Conservation (phyloP, 2,329 filamentous ascomycete species). For the Colletotrichum sp. region DNA sequence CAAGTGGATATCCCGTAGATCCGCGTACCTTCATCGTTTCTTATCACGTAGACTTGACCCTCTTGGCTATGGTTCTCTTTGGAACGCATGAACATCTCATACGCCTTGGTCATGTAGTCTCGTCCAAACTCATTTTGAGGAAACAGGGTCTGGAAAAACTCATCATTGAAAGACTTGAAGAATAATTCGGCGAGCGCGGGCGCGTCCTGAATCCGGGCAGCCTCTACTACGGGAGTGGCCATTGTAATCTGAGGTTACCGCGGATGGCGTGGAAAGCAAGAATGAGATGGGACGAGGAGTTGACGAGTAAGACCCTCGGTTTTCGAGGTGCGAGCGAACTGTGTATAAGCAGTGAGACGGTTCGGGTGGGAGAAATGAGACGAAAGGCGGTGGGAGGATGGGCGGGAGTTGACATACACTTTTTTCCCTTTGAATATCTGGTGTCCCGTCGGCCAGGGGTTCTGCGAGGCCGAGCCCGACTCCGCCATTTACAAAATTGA, state of each 20-base stretch:
- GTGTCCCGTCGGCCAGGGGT: background rate
- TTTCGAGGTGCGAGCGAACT: background rate
- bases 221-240: background rate
- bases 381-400: background rate
- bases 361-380: background rate
- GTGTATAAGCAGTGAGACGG: background rate
- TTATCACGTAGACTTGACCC: constrained; percentile 11
- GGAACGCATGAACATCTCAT: constrained; percentile 3
- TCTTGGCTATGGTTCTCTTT: background rate
- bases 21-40: background rate
- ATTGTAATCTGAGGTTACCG: background rate
- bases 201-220: constrained; percentile 5
- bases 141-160: constrained; percentile 12
- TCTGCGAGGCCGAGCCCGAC: background rate
- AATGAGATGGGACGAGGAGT: background rate
- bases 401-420: background rate
- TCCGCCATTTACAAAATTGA: background rate
- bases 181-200: constrained; percentile 13
- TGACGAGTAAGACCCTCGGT: background rate
- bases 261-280: background rate
- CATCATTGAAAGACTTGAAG: constrained; percentile 16
- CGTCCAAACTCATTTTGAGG: constrained; percentile 16
- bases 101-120: constrained; percentile 3
- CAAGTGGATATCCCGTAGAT: background rate
- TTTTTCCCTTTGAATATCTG: background rate